Evolutionary conservation across 2,329 filamentous ascomycete species (phyloP).

Genomic region (Monilinia fructicola): DNA sequence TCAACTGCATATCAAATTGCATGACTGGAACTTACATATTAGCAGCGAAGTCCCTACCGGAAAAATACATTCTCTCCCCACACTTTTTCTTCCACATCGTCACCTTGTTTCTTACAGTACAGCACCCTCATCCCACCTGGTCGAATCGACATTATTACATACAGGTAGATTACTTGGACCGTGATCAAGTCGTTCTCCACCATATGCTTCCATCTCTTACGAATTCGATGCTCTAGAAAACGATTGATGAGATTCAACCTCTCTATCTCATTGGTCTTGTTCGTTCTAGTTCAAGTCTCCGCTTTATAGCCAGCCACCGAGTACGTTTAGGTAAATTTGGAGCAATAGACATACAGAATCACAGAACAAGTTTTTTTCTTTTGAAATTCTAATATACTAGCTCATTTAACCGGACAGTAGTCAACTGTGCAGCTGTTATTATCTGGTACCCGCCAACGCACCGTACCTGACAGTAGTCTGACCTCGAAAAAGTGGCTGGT

Average conservation of each 20-base stretch:
- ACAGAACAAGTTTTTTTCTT: conserved; percentile 20
- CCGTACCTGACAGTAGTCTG: conserved; percentile 34
- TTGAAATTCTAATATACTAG: conserved; percentile 6
- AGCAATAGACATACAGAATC: conserved; percentile 4
- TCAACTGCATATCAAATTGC: conserved; percentile 14
- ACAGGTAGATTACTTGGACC: conserved; percentile 21
- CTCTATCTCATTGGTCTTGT: conserved; percentile 12
- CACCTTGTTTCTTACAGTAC: conserved; percentile 6
- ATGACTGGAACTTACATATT: conserved; percentile 14
- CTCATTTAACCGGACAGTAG: background rate
- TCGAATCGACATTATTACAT: conserved; percentile 5
- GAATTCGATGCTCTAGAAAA: conserved; percentile 2
- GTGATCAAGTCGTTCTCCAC: conserved; percentile 13
- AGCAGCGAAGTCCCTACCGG: conserved; percentile 20
- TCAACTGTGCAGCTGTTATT: conserved; percentile 1
- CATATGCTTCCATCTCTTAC: background rate
- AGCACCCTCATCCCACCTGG: conserved; percentile 8
- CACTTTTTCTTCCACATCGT: conserved; percentile 13
- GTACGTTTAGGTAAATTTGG: conserved; percentile 12
- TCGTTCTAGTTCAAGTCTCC: conserved; percentile 15
- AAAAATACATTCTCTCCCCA: conserved; percentile 21
- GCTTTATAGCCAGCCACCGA: conserved; percentile 20
- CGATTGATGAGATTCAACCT: background rate
- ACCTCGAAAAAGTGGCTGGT: conserved; percentile 18
- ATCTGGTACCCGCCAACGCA: conserved; percentile 5